Base-by-base conservation (phyloP, 2,329 filamentous ascomycete species). In the Trichophyton simii region DNA sequence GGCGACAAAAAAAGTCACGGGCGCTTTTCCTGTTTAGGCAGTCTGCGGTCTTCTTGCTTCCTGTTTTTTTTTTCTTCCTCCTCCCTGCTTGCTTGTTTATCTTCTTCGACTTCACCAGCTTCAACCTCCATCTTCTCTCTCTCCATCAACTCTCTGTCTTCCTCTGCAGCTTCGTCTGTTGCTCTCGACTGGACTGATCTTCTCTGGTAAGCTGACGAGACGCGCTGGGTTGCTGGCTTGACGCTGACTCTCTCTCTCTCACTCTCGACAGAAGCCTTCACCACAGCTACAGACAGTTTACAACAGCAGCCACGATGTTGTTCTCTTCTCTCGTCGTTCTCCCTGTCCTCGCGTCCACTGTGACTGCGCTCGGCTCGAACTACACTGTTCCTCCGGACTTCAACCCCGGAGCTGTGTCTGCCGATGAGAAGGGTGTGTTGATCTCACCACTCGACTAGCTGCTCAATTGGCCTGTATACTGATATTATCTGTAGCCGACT, bases 241-340 rank as follows among this genome's bases (percentile, higher is more conserved):
- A 44, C n/a, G 41, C 41, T 18, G 41, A 18, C 41, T 44, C 15
- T n/a, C 38, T 42, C 25, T 28, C 25, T 28, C 5, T 31, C 28
- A 8, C 28, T 31, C n/a, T 18, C 41, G n/a, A 44, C 15, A 44
- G 41, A 15, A 44, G n/a, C 34, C 34, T 9, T 38, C 34, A 38
- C 34, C 9, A 25, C 46, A 52, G 46, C 46, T 41, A 57, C 54
- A n/a, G 54, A 11, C 34, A 38, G 34, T n/a, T 57, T 13, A 13
- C 13, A 59, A 50, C 31, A 58, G n/a, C 42, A 25, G 31, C 50
- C 28, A 20, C 58, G 63, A 68, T 72, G 73, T 76, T 75, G 73
- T 75, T 77, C 44, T 72, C 75, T 62, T 68, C 78, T 67, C 65
- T 79, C 68, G 72, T 78, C 69, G 75, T 75, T 57, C 68, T 78